Evolutionary conservation across 306 rosid species (phyloP).

Genomic region (Cucurbita moschata): DNA sequence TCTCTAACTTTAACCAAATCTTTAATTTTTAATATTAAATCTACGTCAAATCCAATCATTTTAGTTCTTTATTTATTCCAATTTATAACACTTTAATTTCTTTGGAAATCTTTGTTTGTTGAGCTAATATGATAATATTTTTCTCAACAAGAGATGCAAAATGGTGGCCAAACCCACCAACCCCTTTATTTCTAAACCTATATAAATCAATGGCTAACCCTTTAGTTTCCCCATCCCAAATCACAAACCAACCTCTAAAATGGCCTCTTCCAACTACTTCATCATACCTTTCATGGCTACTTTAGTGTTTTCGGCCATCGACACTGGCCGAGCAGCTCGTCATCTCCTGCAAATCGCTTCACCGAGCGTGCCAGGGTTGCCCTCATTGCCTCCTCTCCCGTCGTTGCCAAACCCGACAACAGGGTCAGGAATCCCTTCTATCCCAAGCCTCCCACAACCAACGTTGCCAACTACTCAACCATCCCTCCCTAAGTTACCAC

Average conservation of each 20-base stretch:
- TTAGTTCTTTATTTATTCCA: no score
- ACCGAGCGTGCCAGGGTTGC: background rate
- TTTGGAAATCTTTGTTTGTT: background rate
- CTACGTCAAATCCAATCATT: no score
- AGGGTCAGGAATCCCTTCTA: background rate
- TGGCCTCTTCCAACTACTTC: background rate
- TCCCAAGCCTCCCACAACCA: background rate
- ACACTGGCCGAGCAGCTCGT: background rate
- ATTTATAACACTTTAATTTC: background rate
- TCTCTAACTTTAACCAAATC: no score
- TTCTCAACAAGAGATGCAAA: background rate
- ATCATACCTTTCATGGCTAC: background rate
- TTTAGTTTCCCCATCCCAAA: background rate
- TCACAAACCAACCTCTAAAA: background rate
- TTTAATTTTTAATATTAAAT: no score
- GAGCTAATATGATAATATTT: background rate
- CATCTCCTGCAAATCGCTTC: conserved; percentile 3
- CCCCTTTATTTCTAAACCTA: background rate
- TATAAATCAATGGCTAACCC: background rate
- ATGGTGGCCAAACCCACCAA: background rate
- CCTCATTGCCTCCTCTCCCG: conserved; percentile 2
- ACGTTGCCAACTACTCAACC: conserved; percentile 1
- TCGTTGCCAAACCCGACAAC: background rate
- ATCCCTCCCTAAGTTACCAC: background rate
- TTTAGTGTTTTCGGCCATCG: background rate